A percentile compares a stretch with the other conserved stretches of the same genome.
Evolutionary conservation across 2,329 filamentous ascomycete genomes (phyloP).

Genomic region (Lachnellula suecica): DNA sequence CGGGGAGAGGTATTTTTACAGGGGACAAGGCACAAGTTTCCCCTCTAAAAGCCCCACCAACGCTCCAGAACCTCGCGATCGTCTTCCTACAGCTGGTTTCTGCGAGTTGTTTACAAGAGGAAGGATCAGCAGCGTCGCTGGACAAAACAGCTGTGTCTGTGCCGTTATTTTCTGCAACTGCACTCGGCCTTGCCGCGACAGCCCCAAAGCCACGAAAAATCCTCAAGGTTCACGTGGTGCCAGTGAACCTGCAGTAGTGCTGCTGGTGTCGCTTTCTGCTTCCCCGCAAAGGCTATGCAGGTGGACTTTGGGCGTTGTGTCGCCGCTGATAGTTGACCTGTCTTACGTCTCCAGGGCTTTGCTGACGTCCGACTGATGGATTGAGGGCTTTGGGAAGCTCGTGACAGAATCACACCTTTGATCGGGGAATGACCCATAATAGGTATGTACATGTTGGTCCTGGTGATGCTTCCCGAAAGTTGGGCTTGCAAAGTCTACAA

Average conservation of each 20-base stretch:
- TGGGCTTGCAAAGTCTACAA: too few relatives aligned
- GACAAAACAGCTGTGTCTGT: neutral
- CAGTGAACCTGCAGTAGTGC: conserved; percentile 13
- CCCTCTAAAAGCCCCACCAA: neutral
- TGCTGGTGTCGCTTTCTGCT: neutral
- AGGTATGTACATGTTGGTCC: too few relatives aligned
- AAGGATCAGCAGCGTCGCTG: neutral
- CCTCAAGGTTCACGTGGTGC: conserved; percentile 7
- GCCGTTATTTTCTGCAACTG: neutral
- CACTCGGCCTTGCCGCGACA: neutral
- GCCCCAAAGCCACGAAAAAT: conserved; percentile 4
- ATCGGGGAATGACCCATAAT: too few relatives aligned
- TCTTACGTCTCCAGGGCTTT: neutral
- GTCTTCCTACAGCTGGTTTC: neutral
- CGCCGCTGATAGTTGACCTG: neutral
- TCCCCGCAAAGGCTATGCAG: conserved; percentile 9
- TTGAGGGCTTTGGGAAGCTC: neutral
- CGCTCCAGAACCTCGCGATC: conserved; percentile 2
- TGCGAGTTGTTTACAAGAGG: neutral
- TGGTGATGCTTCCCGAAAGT: too few relatives aligned
- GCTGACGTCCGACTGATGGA: neutral
- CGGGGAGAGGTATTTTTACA: neutral
- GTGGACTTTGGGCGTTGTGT: neutral
- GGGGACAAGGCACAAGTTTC: neutral
- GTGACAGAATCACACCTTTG: neutral